These are phyloP conservation scores for Salvia rosmarinus DNA, from an alignment of 257 asterid genomes.

Conservation along the genomic window DNA sequence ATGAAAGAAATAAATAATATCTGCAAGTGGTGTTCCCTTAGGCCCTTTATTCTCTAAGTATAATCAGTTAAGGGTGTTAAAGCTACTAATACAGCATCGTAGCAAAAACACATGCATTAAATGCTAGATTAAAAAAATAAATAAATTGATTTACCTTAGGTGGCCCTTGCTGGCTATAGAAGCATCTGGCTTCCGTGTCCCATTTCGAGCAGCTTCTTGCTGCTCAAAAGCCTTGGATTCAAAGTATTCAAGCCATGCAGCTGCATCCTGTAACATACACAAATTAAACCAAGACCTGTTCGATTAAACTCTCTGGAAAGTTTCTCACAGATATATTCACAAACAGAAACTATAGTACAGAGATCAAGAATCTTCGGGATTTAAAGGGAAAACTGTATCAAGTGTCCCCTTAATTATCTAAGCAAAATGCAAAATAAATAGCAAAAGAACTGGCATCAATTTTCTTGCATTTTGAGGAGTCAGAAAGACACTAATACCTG, in stretches of 20 bases:
- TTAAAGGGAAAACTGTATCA: slow-evolving; percentile 8
- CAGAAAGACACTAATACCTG: slow-evolving; percentile 56
- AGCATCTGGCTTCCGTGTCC: slow-evolving; percentile 87
- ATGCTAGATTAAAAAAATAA: slow-evolving; percentile 6
- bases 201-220: slow-evolving; percentile 95
- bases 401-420: slow-evolving; percentile 2
- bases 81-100: too few relatives aligned
- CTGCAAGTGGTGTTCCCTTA: slow-evolving; percentile 5
- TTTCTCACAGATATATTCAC: slow-evolving; percentile 6
- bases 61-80: slow-evolving; percentile 9
- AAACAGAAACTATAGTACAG: slow-evolving; percentile 5
- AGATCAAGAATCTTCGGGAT: not conserved
- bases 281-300: slow-evolving; percentile 10
- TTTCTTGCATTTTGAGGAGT: slow-evolving; percentile 27
- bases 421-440: slow-evolving; percentile 23
- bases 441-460: slow-evolving; percentile 27
- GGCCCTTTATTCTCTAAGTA: slow-evolving; percentile 6
- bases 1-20: not conserved
- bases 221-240: slow-evolving; percentile 95
- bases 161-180: slow-evolving; percentile 97
- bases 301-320: slow-evolving; percentile 18
- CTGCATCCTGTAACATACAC: slow-evolving; percentile 73
- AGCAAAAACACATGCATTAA: slow-evolving; percentile 19
- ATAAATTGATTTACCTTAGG: slow-evolving; percentile 58
- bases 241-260: slow-evolving; percentile 96